phyloP scores from a whole-genome alignment of 306 rosid species.

The Gleditsia sinensis region DNA sequence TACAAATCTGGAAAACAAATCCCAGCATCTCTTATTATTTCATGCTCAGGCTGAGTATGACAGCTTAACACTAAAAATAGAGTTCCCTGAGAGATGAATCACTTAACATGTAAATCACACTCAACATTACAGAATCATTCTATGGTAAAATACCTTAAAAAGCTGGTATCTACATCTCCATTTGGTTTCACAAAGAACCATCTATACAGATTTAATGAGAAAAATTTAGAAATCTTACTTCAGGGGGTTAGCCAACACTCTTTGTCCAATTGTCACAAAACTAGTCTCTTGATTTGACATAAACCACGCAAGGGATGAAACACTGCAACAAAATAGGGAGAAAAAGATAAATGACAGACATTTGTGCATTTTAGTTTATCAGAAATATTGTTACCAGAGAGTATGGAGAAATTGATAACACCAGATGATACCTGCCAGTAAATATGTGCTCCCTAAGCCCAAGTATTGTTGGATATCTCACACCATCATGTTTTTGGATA shows the following conservation, averaged over 20 bases:
- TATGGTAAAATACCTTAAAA: constrained; percentile 5
- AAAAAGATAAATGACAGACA: constrained; percentile 10
- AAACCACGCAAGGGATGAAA: constrained; percentile 98
- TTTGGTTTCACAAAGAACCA: constrained; percentile 25
- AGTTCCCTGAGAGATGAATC: not conserved
- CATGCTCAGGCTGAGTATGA: constrained; percentile 1
- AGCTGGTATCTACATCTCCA: not conserved
- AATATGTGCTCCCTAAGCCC: constrained; percentile 98
- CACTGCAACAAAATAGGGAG: constrained; percentile 62
- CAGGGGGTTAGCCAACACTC: constrained; percentile 89
- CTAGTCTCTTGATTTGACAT: constrained; percentile 96
- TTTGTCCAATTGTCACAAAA: constrained; percentile 97
- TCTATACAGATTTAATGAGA: not conserved
- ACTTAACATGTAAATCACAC: not conserved
- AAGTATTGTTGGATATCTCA: constrained; percentile 82
- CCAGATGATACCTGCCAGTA: constrained; percentile 80
- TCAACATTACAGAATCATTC: not conserved
- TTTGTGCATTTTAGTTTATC: constrained; percentile 17
- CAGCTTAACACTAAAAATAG: not conserved
- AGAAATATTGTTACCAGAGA: constrained; percentile 28
- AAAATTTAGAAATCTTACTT: constrained; percentile 44
- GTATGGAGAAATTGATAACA: constrained; percentile 29
- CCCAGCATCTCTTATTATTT: not conserved
- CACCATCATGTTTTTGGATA: constrained; percentile 61
- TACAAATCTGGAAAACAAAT: not conserved